Base-by-base conservation (phyloP, 257 asterid genomes). In the Linaria vulgaris region DNA sequence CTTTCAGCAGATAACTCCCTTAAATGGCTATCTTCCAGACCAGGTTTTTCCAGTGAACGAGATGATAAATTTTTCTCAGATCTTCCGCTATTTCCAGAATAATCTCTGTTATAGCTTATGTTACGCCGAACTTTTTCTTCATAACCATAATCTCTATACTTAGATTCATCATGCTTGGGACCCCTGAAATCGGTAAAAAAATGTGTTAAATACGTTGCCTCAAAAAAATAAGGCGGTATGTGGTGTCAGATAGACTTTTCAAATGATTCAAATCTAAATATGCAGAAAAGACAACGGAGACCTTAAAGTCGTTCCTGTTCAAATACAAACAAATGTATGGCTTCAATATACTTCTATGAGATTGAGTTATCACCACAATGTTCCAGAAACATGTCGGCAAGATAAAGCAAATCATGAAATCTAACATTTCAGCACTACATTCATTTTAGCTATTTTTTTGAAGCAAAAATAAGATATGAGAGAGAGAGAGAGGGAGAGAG, bases 81-180 rank as follows among this genome's bases (percentile, higher is more conserved):
- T 54, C 74, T 77, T 67, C 83, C 95, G 37, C 61, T 70, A 67
- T 76, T 51, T 61, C 79, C 76, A 72, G 71, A 59, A 74, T 75
- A 72, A 64, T 90, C 97, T 76, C 90, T 81, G 13, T 71, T 20
- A 48, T 90, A 80, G 44, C 79, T 69, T 59, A 44, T 72, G 72
- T 41, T 68, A 69, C 82, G 80, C 27, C 97, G 79, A 67, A 13
- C 56, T 74, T 90, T 87, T 52, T 87, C 99, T 69, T 92, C 99
- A 61, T 83, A 82, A 60, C 78, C 78, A 74, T 81, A 72, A 21
- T 92, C 96, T 83, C 89, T 80, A 61, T 78, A 85, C 80, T 78
- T 94, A 12, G 90, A 72, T 21, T 85, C 99, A 37, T 94, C 99
- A 73, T 85, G 97, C 82, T 85, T 90, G 68, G 76, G 76, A 50